Evolutionary conservation across 345 rosid species (phyloP), one percentile per base, ranked within the genome.

Genomic region (Brassica napus): DNA sequence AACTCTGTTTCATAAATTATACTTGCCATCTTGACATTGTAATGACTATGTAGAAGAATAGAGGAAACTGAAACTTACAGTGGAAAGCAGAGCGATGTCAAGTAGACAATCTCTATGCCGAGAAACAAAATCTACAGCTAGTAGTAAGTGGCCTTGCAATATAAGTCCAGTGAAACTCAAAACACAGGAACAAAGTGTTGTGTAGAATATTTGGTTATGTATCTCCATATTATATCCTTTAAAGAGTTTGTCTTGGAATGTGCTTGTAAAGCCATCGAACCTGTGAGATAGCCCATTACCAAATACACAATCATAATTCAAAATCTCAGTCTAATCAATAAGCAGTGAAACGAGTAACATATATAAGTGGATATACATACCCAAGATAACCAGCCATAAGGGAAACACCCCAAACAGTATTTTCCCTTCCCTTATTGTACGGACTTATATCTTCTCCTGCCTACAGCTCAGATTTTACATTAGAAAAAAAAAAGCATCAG

Each of bases 211-310:
- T 81, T 94, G 97, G 68, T 90, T 94, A 85, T 93, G 94, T 83
- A 94, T 94, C 74, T 92, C 98, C 98, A 94, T 93, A 77, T 94
- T 77, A 76, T 94, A 91, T 63, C 97, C 98, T 84, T 87, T 91
- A 76, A 94, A 94, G 83, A 94, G 81, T 75, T 92, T 94, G 82
- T 94, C 98, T 86, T 94, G 98, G 78, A 93, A 92, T 31, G 98
- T 94, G 85, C 98, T 94, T 12, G 98, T 92, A 77, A 94, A 94
- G 62, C 98, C 98, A 85, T 94, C 98, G 79, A 91, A 91, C 88
- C 98, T 94, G 82, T 84, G 54, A 72, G 70, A 60, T 52, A 52
- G 52, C n/a, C 52, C 11, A 42, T 42, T 3, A 42, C 31, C 66
- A 64, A 11, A 77, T 18, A 70, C 68, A 47, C n/a, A 58, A 21